Base-by-base conservation (phyloP, 2,329 filamentous ascomycete genomes). In the Microdochium bolleyi region DNA sequence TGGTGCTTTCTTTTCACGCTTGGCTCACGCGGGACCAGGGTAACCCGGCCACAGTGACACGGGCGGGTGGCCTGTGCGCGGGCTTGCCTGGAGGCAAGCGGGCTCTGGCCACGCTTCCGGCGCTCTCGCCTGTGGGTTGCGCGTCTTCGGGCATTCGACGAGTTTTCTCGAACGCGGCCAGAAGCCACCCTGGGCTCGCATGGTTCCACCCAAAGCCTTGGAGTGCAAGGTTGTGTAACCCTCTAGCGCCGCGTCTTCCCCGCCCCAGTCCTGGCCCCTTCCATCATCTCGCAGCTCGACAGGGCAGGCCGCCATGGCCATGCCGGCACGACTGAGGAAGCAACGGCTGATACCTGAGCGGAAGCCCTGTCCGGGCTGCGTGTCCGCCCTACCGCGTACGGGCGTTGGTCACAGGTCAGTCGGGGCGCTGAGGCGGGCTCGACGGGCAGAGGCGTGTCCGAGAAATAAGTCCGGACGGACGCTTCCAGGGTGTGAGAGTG, bases 101-200 rank as follows among this genome's bases (percentile, higher is more conserved):
- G 14, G 14, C 21, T 16, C 41, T 19, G 41, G 9, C 41, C 41
- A 46, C 41, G 8, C 22, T 46, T 46, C 3, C 41, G 16, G 41
- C 16, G 3, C 19, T 24, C 10, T 16, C 19, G 41, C 7, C 22
- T 19, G 37, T 16, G 37, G 37, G 14, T 5, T 21, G 5, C 41
- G 16, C 5, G 41, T 46, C 16, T 46, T 46, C 19, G 41, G 41
- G 41, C 41, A 46, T 46, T 46, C 41, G 41, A 46, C 19, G 19
- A 46, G 41, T 46, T 46, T 46, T 46, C 41, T 46, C 41, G 41
- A 46, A 46, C 41, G 41, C 41, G 41, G 41, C 41, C 41, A 46
- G 41, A 46, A 46, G 41, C 41, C 41, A 46, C 11, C 34, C 34
- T 5, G 34, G 34, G 34, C 34, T 34, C 30, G 10, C 19, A 22